Evolutionary conservation across 352 stramenopile species (phyloP).

Genomic region (Pilasporangium apinafurcum): DNA sequence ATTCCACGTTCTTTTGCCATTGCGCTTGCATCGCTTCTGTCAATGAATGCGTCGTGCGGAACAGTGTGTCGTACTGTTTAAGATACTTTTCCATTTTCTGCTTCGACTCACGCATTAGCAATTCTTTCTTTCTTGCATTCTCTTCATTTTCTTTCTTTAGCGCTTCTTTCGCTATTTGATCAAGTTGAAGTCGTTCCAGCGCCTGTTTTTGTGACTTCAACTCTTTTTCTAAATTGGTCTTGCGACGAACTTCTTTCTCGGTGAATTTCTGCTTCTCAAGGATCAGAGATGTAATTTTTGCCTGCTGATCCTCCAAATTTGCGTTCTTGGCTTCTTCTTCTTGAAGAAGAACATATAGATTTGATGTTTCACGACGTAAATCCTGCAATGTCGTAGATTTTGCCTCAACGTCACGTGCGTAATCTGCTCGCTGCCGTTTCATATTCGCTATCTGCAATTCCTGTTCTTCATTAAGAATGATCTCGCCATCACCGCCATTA

Average conservation of each 20-base stretch:
- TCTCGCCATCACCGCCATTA: conserved; percentile 14
- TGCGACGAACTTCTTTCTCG: conserved; percentile 58
- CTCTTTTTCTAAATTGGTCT: conserved; percentile 58
- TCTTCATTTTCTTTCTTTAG: conserved; percentile 55
- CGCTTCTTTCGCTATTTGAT: conserved; percentile 30
- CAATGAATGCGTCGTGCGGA: conserved; percentile 66
- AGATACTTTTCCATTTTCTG: conserved; percentile 87
- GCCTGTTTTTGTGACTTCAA: conserved; percentile 64
- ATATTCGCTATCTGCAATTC: conserved; percentile 62
- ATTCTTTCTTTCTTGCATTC: conserved; percentile 58
- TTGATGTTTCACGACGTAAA: conserved; percentile 53
- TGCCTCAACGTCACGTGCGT: conserved; percentile 58
- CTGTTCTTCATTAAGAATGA: conserved; percentile 65
- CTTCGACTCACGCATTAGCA: conserved; percentile 71
- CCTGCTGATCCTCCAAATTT: conserved; percentile 45
- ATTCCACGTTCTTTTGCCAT: conserved; percentile 79
- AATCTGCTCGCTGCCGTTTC: conserved; percentile 65
- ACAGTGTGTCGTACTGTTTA: conserved; percentile 81
- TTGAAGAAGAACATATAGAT: conserved; percentile 50
- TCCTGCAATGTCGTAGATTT: conserved; percentile 66
- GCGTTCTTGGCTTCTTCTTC: conserved; percentile 61
- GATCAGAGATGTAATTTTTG: conserved; percentile 31
- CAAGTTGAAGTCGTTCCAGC: conserved; percentile 38
- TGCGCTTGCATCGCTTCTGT: conserved; percentile 77
- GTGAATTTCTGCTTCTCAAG: conserved; percentile 55